A percentile compares a stretch with the other conserved stretches of the same genome.
These are phyloP conservation scores for Colletotrichum magnum DNA, from an alignment of 2,329 filamentous ascomycete genomes.

Conservation along the genomic window DNA sequence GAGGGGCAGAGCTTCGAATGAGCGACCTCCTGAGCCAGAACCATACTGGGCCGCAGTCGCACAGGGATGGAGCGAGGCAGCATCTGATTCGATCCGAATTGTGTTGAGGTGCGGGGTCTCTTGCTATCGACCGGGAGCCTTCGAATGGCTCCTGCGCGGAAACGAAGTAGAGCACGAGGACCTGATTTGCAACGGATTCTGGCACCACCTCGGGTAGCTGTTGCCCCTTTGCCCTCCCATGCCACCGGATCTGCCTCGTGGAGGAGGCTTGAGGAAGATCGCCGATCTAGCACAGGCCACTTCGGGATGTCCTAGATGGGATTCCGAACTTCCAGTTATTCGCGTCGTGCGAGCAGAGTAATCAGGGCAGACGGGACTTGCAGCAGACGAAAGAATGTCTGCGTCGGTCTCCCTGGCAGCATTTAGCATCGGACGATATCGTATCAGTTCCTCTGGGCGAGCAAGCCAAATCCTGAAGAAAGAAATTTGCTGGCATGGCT, in stretches of 20 bases:
- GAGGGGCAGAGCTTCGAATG: not conserved
- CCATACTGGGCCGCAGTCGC: not conserved
- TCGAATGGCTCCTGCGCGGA: not conserved
- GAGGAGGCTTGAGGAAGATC: conserved; percentile 12
- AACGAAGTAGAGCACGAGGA: not conserved
- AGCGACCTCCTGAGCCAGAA: not conserved
- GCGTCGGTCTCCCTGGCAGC: not conserved
- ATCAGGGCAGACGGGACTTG: not conserved
- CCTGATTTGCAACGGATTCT: not conserved
- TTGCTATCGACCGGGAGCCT: not conserved
- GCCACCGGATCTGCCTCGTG: conserved; percentile 8
- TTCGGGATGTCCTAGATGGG: not conserved
- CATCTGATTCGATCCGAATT: conserved; percentile 16
- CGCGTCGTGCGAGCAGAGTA: not conserved
- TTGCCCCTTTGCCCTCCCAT: conserved; percentile 6
- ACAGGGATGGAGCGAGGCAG: conserved; percentile 18
- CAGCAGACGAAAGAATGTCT: conserved; percentile 3
- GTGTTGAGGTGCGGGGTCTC: not conserved
- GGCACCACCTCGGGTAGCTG: not conserved
- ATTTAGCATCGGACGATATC: not conserved
- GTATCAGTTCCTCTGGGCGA: not conserved
- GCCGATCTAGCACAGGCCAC: conserved; percentile 8
- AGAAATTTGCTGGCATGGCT: conserved; percentile 3
- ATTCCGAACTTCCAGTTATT: not conserved
- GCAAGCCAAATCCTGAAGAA: not conserved